These are phyloP conservation scores for Arthrinium phaeospermum DNA, from an alignment of 2,329 filamentous ascomycete genomes.

Conservation along the genomic window DNA sequence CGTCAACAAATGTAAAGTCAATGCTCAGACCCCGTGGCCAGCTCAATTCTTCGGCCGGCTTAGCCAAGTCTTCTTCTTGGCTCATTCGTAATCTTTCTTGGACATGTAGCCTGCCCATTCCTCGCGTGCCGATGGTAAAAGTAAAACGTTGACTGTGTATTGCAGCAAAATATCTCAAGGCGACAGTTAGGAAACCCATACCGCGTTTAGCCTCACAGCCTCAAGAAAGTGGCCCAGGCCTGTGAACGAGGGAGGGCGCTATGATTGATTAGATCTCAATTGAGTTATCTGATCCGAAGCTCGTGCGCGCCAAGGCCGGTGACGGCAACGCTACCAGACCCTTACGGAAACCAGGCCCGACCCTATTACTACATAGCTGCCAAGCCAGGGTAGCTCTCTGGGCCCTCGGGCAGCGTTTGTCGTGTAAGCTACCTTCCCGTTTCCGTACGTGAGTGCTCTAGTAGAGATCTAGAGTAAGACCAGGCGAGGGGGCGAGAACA, in stretches of 20 bases:
- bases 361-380: conserved; percentile 1
- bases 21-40: too few species aligned
- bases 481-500: neutral
- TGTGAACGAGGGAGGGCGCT: neutral
- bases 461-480: neutral
- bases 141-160: neutral
- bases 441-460: neutral
- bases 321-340: neutral
- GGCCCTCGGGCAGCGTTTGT: neutral
- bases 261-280: conserved; percentile 11
- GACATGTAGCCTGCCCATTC: neutral
- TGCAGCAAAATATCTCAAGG: neutral
- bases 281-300: conserved; percentile 20
- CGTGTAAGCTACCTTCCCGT: neutral
- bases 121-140: neutral
- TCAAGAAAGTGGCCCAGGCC: too few species aligned
- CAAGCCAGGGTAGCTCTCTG: neutral
- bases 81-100: too few species aligned
- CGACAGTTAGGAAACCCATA: neutral
- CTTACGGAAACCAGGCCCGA: neutral
- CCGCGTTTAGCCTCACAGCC: neutral
- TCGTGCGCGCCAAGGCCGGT: conserved; percentile 17
- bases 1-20: too few species aligned
- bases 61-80: too few species aligned
- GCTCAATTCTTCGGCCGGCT: too few species aligned